phyloP scores from a whole-genome alignment of 495 filamentous ascomycete genomes.

The Parachaetomium inaequale region DNA sequence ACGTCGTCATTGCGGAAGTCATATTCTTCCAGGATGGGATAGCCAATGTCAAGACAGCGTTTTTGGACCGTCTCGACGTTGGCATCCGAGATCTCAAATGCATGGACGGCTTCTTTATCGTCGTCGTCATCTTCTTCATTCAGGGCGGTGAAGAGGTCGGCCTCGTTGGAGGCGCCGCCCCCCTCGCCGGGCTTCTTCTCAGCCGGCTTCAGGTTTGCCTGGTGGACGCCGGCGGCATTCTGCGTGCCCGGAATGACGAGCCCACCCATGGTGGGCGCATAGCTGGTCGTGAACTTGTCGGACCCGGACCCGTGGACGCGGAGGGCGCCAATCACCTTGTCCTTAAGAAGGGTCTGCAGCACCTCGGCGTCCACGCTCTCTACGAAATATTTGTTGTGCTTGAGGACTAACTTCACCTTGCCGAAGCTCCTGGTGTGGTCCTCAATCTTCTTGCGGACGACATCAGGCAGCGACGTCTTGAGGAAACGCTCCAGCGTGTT shows the following conservation, averaged over 20 bases:
- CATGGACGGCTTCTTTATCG: slow-evolving; percentile 81
- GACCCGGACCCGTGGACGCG: slow-evolving; percentile 53
- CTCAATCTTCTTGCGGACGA: slow-evolving; percentile 75
- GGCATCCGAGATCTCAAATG: slow-evolving; percentile 81
- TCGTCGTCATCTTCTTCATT: slow-evolving; percentile 86
- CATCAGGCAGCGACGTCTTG: slow-evolving; percentile 76
- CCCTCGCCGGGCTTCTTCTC: slow-evolving; percentile 30
- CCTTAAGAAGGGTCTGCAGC: slow-evolving; percentile 75
- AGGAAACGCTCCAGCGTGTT: slow-evolving; percentile 79
- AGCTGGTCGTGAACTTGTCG: slow-evolving; percentile 70
- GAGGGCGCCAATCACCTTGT: slow-evolving; percentile 42
- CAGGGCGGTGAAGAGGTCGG: slow-evolving; percentile 54
- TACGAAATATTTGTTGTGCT: slow-evolving; percentile 89
- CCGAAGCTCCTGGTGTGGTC: slow-evolving; percentile 86
- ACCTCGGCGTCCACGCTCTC: slow-evolving; percentile 84
- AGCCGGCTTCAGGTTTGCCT: slow-evolving; percentile 48
- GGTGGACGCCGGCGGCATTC: slow-evolving; percentile 79
- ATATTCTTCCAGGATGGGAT: slow-evolving; percentile 92
- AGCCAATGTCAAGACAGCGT: slow-evolving; percentile 78
- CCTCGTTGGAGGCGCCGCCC: slow-evolving; percentile 30
- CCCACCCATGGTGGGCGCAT: slow-evolving; percentile 82
- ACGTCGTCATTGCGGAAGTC: slow-evolving; percentile 91
- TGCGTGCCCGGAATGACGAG: slow-evolving; percentile 94
- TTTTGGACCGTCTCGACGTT: slow-evolving; percentile 84
- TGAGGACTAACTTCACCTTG: slow-evolving; percentile 91